Conservation (phyloP, 441 rosid species). For the Capsella rubella region DNA sequence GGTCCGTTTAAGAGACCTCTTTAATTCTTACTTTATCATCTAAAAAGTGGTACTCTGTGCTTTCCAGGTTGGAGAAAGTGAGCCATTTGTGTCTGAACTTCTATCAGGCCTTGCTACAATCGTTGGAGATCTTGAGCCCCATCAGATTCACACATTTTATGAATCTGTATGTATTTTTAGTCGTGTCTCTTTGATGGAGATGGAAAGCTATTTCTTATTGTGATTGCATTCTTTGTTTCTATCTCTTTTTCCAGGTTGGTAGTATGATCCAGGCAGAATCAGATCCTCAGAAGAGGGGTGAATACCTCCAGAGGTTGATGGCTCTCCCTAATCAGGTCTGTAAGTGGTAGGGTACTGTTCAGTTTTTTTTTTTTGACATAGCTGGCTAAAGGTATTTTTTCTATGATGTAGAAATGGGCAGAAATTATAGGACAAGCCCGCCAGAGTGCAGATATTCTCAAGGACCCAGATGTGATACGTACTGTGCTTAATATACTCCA, state of each 20-base stretch:
- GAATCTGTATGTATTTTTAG: conserved; percentile 73
- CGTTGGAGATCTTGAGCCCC: conserved; percentile 97
- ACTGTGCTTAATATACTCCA: conserved; percentile 95
- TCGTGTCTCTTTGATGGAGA: background rate
- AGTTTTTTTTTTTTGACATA: conserved; percentile 25
- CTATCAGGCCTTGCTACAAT: conserved; percentile 88
- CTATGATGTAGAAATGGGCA: conserved; percentile 83
- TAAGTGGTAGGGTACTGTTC: conserved; percentile 10
- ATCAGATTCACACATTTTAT: conserved; percentile 98
- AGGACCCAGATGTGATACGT: conserved; percentile 91
- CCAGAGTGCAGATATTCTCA: conserved; percentile 91
- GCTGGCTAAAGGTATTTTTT: conserved; percentile 30
- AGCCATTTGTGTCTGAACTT: conserved; percentile 99
- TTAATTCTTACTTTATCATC: conserved; percentile 13
- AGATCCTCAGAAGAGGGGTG: conserved; percentile 97
- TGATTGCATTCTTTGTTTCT: conserved; percentile 5
- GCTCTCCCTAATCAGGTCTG: conserved; percentile 93
- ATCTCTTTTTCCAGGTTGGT: conserved; percentile 68
- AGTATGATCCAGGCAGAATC: conserved; percentile 99
- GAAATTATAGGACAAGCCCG: conserved; percentile 98
- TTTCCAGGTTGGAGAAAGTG: conserved; percentile 95
- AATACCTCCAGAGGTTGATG: conserved; percentile 96
- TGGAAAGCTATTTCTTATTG: conserved; percentile 7
- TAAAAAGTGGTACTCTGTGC: conserved; percentile 32
- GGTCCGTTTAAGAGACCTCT: conserved; percentile 21